Percentiles rank a stretch among this genome's conserved stretches.
phyloP scores from a whole-genome alignment of 805 yeast genomes.

The Kuraishia piskuri region DNA sequence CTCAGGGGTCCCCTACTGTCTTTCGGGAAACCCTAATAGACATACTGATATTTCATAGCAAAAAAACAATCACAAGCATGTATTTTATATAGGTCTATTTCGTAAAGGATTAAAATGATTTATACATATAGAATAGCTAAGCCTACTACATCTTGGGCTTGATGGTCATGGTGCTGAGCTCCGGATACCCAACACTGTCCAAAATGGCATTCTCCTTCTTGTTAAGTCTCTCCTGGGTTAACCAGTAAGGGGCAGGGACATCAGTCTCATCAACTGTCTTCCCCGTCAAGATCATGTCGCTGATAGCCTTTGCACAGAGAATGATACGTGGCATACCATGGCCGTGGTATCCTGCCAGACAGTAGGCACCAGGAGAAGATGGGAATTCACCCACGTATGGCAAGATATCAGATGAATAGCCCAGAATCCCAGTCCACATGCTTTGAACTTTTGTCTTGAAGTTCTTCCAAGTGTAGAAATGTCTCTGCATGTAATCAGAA shows the following conservation, averaged over 20 bases:
- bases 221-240: conserved; percentile 13
- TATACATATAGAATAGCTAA: too few relatives aligned
- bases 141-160: not conserved
- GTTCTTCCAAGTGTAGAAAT: conserved; percentile 25
- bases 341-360: conserved; percentile 41
- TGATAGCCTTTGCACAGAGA: conserved; percentile 30
- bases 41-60: too few relatives aligned
- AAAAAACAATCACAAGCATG: too few relatives aligned
- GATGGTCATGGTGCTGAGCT: not conserved
- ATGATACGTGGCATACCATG: conserved; percentile 45
- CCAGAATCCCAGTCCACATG: conserved; percentile 40
- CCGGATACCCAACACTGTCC: conserved; percentile 2
- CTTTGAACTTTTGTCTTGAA: conserved; percentile 15
- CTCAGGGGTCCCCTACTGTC: too few relatives aligned
- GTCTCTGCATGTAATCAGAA: conserved; percentile 20
- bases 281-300: conserved; percentile 11
- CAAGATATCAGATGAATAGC: conserved; percentile 29
- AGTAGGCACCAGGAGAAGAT: conserved; percentile 17
- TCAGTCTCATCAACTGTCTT: not conserved
- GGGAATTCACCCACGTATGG: conserved; percentile 36
- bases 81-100: too few relatives aligned
- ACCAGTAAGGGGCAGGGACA: conserved; percentile 11
- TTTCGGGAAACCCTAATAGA: too few relatives aligned
- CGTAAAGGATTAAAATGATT: too few relatives aligned
- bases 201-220: conserved; percentile 10